A percentile compares a stretch with the other conserved stretches of the same genome.
phyloP scores from a whole-genome alignment of 306 rosid species.

The Fragaria ananassa region DNA sequence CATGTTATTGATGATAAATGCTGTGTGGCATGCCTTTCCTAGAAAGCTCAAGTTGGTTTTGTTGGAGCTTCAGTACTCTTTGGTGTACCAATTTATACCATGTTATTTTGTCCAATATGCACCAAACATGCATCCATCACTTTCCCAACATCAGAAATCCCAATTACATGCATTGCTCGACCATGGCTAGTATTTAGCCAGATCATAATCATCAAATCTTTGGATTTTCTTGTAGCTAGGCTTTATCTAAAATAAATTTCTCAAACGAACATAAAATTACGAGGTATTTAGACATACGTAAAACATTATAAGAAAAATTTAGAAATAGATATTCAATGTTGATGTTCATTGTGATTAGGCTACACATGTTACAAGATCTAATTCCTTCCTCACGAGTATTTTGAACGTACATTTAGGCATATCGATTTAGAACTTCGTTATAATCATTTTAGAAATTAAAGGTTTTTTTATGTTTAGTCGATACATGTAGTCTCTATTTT shows the following conservation, averaged over 20 bases:
- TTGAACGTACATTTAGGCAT: too few species aligned
- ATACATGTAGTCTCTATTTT: too few species aligned
- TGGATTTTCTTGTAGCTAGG: not conserved
- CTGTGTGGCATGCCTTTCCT: not conserved
- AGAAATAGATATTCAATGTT: too few species aligned
- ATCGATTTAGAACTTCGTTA: too few species aligned
- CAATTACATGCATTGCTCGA: constrained; percentile 6
- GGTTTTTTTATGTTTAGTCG: too few species aligned
- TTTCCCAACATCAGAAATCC: constrained; percentile 11
- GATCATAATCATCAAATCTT: not conserved
- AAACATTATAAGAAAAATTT: too few species aligned
- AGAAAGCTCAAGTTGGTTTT: constrained; percentile 9
- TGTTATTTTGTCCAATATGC: not conserved
- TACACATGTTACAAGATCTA: too few species aligned
- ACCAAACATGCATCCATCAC: not conserved
- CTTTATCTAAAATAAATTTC: not conserved
- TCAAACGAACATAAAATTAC: not conserved
- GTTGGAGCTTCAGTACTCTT: constrained; percentile 5
- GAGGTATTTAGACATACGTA: too few species aligned
- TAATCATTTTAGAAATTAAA: too few species aligned
- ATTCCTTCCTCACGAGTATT: too few species aligned
- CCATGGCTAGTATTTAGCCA: not conserved
- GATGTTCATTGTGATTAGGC: too few species aligned
- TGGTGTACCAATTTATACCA: not conserved
- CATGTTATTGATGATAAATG: constrained; percentile 13